Evolutionary conservation across 2,329 filamentous ascomycete species (phyloP).

Genomic region (Neopestalotiopsis clavispora): DNA sequence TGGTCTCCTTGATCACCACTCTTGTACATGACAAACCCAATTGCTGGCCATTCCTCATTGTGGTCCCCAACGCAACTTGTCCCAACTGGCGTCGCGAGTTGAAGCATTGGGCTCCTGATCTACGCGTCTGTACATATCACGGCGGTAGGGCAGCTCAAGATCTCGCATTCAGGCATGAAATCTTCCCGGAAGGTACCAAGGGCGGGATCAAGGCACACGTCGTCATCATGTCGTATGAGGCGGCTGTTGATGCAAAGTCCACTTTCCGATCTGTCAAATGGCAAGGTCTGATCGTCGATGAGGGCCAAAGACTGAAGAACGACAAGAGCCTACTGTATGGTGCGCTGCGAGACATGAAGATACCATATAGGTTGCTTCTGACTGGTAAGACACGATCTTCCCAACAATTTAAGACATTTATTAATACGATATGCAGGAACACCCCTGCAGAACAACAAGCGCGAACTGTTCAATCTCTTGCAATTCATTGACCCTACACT

Average conservation of each 20-base stretch:
- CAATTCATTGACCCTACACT: slow-evolving; percentile 82
- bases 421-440: slow-evolving; percentile 53
- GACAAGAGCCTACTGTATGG: slow-evolving; percentile 84
- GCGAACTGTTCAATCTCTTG: slow-evolving; percentile 94
- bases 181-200: slow-evolving; percentile 71
- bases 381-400: slow-evolving; percentile 49
- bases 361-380: slow-evolving; percentile 83
- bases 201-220: slow-evolving; percentile 85
- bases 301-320: slow-evolving; percentile 94
- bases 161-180: slow-evolving; percentile 80
- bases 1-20: slow-evolving; percentile 80
- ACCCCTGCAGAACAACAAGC: slow-evolving; percentile 92
- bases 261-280: slow-evolving; percentile 77
- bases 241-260: slow-evolving; percentile 75
- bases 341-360: slow-evolving; percentile 72
- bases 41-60: slow-evolving; percentile 91
- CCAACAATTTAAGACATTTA: not conserved
- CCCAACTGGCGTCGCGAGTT: slow-evolving; percentile 98
- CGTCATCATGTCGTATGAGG: slow-evolving; percentile 94
- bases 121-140: slow-evolving; percentile 92
- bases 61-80: slow-evolving; percentile 93
- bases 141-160: slow-evolving; percentile 77
- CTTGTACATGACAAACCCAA: slow-evolving; percentile 69
- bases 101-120: slow-evolving; percentile 85
- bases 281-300: slow-evolving; percentile 89